These are phyloP conservation scores for Diaporthe amygdali DNA, from an alignment of 2,329 filamentous ascomycete genomes.

Conservation along the genomic window DNA sequence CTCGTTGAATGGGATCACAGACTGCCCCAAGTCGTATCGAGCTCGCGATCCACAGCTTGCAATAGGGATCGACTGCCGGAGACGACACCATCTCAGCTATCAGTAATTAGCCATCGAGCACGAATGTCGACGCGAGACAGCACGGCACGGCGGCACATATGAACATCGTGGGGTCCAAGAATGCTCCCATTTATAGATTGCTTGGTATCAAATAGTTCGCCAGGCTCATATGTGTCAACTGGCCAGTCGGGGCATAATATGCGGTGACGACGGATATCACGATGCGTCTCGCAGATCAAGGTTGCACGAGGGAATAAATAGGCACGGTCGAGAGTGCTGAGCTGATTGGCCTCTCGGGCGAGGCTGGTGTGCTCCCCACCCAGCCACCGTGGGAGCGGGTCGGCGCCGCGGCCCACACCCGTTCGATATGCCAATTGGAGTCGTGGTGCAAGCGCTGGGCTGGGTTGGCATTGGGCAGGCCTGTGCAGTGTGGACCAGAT, in stretches of 20 bases:
- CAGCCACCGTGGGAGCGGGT: background rate
- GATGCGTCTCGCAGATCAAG: constrained; percentile 10
- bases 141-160: background rate
- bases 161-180: constrained; percentile 7
- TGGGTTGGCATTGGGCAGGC: constrained; percentile 5
- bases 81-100: background rate
- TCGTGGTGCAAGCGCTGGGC: constrained; percentile 25
- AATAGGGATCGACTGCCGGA: background rate
- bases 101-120: background rate
- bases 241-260: background rate
- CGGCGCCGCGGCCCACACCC: constrained; percentile 4
- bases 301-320: background rate
- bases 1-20: background rate
- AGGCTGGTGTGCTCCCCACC: background rate
- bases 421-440: constrained; percentile 23
- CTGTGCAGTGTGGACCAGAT: background rate
- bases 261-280: constrained; percentile 17
- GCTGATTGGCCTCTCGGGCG: constrained; percentile 8
- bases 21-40: background rate
- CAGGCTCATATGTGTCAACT: background rate
- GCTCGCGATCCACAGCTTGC: background rate
- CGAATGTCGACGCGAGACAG: background rate
- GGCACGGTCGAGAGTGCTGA: background rate
- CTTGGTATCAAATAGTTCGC: background rate
- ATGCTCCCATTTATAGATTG: constrained; percentile 5